Evolutionary conservation across 805 yeast species (phyloP), one percentile per base, ranked within the genome.

Genomic region (Monosporozyma solicola): DNA sequence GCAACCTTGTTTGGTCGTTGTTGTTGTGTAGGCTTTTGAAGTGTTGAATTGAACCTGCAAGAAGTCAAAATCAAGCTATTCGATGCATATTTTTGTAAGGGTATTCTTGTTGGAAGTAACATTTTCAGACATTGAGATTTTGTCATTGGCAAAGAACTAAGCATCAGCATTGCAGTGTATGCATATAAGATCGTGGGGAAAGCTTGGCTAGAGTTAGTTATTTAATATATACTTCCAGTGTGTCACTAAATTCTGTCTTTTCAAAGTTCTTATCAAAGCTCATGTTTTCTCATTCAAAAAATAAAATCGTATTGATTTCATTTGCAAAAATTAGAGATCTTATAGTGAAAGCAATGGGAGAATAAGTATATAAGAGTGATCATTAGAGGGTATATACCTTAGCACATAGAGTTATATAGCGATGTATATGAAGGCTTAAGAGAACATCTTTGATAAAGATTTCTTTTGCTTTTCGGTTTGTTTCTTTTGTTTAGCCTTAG

Each of bases 391-490:
- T 33, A 33, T 33, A 33, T 1, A 39, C 2, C 5, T 20, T 20
- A 16, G 20, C n/a, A 37, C 20, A 37, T 5, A 37, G 6, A 20
- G 25, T 4, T 39, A 39, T 20, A 20, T 13, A 39, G 3, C n/a
- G 11, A 25, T 39, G 20, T 16, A 16, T 20, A 16, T 39, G 15
- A 16, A 39, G 20, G 20, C 16, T 53, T 45, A 56, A 33, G 53
- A 46, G 35, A 87, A 87, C 74, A 86, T 81, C 66, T 85, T 86
- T 52, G 87, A 74, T 73, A 83, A 77, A 1, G 90, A 87, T 60
- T 83, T 84, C 72, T 82, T 85, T 62, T 85, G 87, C 65, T 83
- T 83, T 51, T 83, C 81, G 52, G 73, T 76, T 59, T 84, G 76
- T n/a, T 69, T 70, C 58, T 79, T 79, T 51, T 80, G 72, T 39